Base-by-base conservation (phyloP, 192 early-diverging fungal species). In the Coemansia interrupta region DNA sequence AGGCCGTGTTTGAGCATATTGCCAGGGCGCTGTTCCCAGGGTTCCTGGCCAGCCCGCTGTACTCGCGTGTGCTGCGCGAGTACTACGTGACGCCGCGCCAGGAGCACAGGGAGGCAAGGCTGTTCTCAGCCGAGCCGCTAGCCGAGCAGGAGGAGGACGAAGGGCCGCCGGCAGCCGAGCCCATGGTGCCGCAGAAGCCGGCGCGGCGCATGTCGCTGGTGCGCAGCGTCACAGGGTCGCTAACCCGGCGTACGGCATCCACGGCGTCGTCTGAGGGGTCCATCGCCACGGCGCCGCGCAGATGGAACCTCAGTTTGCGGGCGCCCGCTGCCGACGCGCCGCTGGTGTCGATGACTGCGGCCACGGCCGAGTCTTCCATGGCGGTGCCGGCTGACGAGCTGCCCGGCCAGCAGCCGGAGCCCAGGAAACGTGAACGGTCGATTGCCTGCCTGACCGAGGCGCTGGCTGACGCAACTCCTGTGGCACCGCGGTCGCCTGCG, bases 1-100 rank as follows among this genome's bases (percentile, higher is more conserved):
- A 68, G 7, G 79, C 88, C 9, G 80, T 92, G 11, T 89, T 87
- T 58, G 53, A 68, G 47, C 74, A 83, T 39, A 85, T 93, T 82
- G 72, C 83, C 49, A 49, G 43, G 13, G 72, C 78, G 4, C 80
- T 87, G 39, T 88, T 83, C 56, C 76, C 80, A 5, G 62, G 80
- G 24, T 91, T 91, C 56, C 65, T 83, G 57, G 70, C 76, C 15
- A 83, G 77, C 42, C 80, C 84, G 19, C 62, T 89, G 2, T 91
- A 88, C 46, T 80, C 84, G 58, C 77, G 85, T 30, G 83, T 86
- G 38, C 58, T 91, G 36, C 76, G 73, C 2, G 76, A 82, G 17
- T 82, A 84, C 20, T 80, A 83, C 10, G 78, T 73, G 19, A 73
- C 78, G 15, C 54, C 78, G 3, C 26, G 67, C 3, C 48, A 61